Percentiles rank a stretch among this genome's conserved stretches.
These are phyloP conservation scores for Verticillium klebahnii DNA, from an alignment of 2,329 filamentous ascomycete genomes.

Conservation along the genomic window DNA sequence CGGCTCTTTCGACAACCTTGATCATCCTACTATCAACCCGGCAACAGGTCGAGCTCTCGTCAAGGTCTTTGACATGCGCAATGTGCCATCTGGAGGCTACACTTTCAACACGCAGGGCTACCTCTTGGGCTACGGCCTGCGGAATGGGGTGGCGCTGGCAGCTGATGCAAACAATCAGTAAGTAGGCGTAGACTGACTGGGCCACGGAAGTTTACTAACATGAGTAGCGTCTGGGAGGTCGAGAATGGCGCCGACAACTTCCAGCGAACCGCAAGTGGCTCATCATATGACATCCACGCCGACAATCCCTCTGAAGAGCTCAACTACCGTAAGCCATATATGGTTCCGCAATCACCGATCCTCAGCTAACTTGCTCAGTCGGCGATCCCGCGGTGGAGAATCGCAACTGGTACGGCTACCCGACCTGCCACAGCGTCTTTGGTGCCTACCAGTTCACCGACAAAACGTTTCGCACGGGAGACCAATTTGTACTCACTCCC, in stretches of 20 bases:
- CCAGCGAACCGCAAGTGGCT: constrained; percentile 36
- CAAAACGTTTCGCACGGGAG: constrained; percentile 24
- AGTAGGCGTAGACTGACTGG: neutral
- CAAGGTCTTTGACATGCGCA: constrained; percentile 35
- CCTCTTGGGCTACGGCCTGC: constrained; percentile 38
- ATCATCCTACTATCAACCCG: constrained; percentile 26
- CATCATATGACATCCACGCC: constrained; percentile 44
- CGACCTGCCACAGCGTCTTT: constrained; percentile 43
- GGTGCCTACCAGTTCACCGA: constrained; percentile 15
- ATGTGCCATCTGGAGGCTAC: constrained; percentile 27
- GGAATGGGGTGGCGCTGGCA: constrained; percentile 59
- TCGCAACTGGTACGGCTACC: constrained; percentile 50
- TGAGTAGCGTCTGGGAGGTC: constrained; percentile 43
- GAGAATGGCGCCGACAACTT: constrained; percentile 50
- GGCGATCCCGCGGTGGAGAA: constrained; percentile 22
- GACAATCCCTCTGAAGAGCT: constrained; percentile 63
- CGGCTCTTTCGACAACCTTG: constrained; percentile 33
- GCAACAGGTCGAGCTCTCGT: constrained; percentile 31
- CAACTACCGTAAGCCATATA: constrained; percentile 45
- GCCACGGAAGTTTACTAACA: neutral
- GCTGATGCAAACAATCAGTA: constrained; percentile 35
- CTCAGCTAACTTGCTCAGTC: constrained; percentile 14
- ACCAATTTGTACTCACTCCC: constrained; percentile 31
- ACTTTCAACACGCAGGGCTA: constrained; percentile 34
- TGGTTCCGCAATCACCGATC: neutral